These are phyloP conservation scores for Mimosa bimucronata DNA, from an alignment of 306 rosid species.

Conservation along the genomic window DNA sequence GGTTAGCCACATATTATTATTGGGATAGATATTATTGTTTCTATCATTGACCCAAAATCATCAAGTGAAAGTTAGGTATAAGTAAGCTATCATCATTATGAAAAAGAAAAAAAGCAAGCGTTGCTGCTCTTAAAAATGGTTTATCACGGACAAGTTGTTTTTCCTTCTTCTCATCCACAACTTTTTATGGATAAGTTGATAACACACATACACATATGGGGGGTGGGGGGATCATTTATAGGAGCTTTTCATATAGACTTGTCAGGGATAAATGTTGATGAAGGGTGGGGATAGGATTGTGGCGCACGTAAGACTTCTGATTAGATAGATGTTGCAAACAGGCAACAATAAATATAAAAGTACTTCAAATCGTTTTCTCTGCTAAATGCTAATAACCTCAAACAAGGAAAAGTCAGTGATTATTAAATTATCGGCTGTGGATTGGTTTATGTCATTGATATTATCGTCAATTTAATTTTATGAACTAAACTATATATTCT, in stretches of 20 bases:
- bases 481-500: background rate
- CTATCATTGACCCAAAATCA: conserved; percentile 27
- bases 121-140: background rate
- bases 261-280: background rate
- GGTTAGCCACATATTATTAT: background rate
- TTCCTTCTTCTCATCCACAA: background rate
- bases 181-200: no score
- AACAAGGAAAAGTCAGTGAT: background rate
- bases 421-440: no score
- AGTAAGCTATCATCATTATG: conserved; percentile 6
- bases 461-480: no score
- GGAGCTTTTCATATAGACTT: background rate
- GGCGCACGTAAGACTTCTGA: background rate
- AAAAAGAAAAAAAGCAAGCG: background rate
- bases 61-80: background rate
- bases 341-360: no score
- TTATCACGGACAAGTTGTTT: background rate
- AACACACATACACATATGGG: no score
- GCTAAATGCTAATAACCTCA: background rate
- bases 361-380: background rate
- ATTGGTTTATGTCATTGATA: background rate
- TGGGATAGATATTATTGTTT: background rate
- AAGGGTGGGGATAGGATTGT: background rate
- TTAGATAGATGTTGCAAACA: background rate
- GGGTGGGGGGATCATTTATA: no score